Evolutionary conservation across 2,329 filamentous ascomycete genomes (phyloP).

Genomic region (Beauveria sp.): DNA sequence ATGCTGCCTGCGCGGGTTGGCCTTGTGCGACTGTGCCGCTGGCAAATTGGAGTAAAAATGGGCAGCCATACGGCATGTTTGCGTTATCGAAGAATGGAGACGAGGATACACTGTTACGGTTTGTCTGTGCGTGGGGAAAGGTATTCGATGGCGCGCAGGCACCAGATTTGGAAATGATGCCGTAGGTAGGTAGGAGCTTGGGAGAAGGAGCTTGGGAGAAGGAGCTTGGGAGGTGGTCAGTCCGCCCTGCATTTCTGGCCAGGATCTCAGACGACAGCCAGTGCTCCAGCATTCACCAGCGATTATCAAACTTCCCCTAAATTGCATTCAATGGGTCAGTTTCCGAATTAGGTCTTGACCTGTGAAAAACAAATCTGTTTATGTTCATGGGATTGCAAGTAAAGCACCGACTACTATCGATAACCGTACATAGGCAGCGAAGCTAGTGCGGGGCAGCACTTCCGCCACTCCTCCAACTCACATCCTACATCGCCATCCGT

Average conservation of each 20-base stretch:
- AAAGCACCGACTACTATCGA: background rate
- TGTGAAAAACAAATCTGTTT: background rate
- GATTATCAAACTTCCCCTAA: background rate
- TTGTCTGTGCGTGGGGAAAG: background rate
- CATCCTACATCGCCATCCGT: constrained; percentile 15
- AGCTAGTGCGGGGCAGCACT: constrained; percentile 19
- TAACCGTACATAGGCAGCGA: constrained; percentile 2
- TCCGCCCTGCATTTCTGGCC: too few relatives aligned
- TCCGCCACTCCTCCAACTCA: constrained; percentile 2
- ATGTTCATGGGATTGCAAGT: background rate
- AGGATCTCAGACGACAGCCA: background rate
- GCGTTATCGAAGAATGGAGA: background rate
- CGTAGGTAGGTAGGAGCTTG: background rate
- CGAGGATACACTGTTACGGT: background rate
- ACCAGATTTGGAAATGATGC: constrained; percentile 4
- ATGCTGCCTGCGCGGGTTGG: constrained; percentile 3
- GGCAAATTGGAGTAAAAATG: constrained; percentile 1
- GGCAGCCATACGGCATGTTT: constrained; percentile 9
- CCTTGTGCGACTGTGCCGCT: background rate
- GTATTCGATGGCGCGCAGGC: background rate
- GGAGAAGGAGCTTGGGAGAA: too few relatives aligned
- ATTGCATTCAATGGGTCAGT: background rate
- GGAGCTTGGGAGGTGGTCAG: too few relatives aligned
- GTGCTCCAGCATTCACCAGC: background rate
- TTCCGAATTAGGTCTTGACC: background rate